These are phyloP conservation scores for Glutinoglossum americanum DNA, from an alignment of 495 filamentous ascomycete species.

Conservation along the genomic window DNA sequence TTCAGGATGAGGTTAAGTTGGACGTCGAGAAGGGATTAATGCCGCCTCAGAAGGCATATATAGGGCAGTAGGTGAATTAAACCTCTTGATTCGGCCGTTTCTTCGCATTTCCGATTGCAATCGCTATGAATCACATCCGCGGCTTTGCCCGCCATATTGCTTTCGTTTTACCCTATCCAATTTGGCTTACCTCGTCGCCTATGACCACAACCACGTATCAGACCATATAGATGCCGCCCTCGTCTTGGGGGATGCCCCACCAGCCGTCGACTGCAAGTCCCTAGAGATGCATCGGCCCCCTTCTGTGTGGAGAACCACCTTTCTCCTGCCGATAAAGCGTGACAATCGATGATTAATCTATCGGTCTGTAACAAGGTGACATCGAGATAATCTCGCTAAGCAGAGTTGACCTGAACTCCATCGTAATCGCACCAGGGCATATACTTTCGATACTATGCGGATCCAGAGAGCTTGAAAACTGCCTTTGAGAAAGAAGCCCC, in stretches of 20 bases:
- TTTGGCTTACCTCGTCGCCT: background rate
- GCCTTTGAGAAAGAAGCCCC: background rate
- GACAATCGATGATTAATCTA: background rate
- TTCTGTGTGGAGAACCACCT: too few relatives aligned
- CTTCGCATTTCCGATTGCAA: background rate
- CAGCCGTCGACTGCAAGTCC: background rate
- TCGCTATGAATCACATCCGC: background rate
- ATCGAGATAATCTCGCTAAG: background rate
- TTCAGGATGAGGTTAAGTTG: conserved; percentile 18
- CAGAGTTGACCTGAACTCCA: background rate
- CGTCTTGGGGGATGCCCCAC: too few relatives aligned
- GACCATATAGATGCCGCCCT: too few relatives aligned
- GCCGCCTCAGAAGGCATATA: conserved; percentile 18
- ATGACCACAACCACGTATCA: too few relatives aligned
- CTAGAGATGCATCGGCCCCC: too few relatives aligned
- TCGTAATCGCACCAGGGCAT: background rate
- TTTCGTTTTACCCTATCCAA: background rate
- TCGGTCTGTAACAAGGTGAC: background rate
- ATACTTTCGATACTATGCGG: background rate
- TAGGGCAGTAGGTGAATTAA: conserved; percentile 5
- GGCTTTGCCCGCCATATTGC: background rate
- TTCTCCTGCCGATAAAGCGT: too few relatives aligned
- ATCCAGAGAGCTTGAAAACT: background rate
- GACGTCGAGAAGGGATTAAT: conserved; percentile 25
- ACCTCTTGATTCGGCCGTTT: background rate